These are phyloP conservation scores for Candida boleticola DNA, from an alignment of 805 yeast species.

Conservation along the genomic window DNA sequence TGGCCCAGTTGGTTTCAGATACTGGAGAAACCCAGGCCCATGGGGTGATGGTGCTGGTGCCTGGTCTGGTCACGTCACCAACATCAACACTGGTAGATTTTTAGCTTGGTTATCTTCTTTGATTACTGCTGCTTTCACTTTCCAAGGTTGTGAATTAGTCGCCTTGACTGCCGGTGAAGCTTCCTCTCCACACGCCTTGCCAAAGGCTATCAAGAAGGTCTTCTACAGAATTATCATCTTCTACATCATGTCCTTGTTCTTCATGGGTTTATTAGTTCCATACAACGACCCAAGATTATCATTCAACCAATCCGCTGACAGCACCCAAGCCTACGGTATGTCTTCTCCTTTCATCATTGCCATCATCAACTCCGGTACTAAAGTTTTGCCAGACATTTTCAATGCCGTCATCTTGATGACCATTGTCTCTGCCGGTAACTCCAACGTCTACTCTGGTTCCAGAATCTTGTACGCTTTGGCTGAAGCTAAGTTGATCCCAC, in stretches of 20 bases:
- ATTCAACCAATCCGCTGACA: conserved; percentile 37
- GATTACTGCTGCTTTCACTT: conserved; percentile 75
- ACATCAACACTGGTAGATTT: conserved; percentile 54
- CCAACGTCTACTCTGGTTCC: conserved; percentile 70
- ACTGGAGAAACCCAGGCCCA: conserved; percentile 79
- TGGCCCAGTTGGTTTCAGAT: conserved; percentile 76
- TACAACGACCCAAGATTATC: conserved; percentile 57
- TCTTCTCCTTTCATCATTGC: conserved; percentile 76
- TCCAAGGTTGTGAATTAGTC: conserved; percentile 75
- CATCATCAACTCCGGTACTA: conserved; percentile 64
- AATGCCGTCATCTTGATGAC: conserved; percentile 69
- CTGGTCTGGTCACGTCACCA: conserved; percentile 30
- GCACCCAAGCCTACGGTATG: conserved; percentile 23
- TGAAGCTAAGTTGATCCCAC: conserved; percentile 57
- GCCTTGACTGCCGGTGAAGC: conserved; percentile 79
- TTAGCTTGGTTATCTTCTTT: conserved; percentile 70
- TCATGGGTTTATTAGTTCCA: conserved; percentile 71
- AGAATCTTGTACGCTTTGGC: conserved; percentile 67
- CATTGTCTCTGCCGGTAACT: conserved; percentile 76
- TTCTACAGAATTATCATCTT: conserved; percentile 63
- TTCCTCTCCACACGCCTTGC: conserved; percentile 66
- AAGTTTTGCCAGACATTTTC: conserved; percentile 63
- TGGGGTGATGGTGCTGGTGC: conserved; percentile 59
- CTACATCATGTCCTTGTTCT: conserved; percentile 62
- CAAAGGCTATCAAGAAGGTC: conserved; percentile 69